phyloP scores from a whole-genome alignment of 352 stramenopile species.

The Phytopythium sindhum region DNA sequence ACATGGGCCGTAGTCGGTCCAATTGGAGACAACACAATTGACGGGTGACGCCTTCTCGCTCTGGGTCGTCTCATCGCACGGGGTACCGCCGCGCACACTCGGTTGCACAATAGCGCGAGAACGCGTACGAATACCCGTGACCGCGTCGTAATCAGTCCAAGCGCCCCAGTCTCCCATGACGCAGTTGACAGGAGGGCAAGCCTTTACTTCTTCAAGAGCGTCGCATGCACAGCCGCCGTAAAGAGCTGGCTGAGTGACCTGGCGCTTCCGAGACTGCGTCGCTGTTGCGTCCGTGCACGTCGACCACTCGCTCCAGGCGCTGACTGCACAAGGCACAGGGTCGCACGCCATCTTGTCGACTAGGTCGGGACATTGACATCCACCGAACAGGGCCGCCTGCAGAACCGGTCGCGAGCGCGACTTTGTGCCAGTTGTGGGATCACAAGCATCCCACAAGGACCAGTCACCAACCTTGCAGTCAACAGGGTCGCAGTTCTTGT shows the following conservation, averaged over 20 bases:
- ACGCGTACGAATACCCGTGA: conserved; percentile 30
- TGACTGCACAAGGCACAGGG: conserved; percentile 35
- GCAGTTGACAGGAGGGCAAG: conserved; percentile 46
- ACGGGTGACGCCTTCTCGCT: conserved; percentile 33
- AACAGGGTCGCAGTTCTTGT: conserved; percentile 43
- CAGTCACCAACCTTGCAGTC: conserved; percentile 44
- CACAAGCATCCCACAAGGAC: conserved; percentile 23
- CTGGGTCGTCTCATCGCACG: conserved; percentile 29
- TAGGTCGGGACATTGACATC: conserved; percentile 40
- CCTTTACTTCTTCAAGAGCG: conserved; percentile 17
- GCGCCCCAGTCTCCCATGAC: conserved; percentile 30
- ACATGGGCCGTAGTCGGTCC: conserved; percentile 42
- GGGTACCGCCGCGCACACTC: conserved; percentile 33
- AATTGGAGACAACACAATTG: conserved; percentile 48
- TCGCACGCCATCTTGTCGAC: conserved; percentile 37
- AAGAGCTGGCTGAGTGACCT: conserved; percentile 24
- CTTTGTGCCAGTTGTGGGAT: conserved; percentile 28
- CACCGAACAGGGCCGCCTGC: conserved; percentile 48
- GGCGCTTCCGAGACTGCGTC: conserved; percentile 23
- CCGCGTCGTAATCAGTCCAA: conserved; percentile 39
- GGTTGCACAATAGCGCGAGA: conserved; percentile 23
- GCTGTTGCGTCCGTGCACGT: conserved; percentile 41
- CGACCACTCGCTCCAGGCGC: conserved; percentile 43
- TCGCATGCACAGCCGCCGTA: conserved; percentile 37
- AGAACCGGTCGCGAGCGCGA: conserved; percentile 30